Evolutionary conservation across 495 filamentous ascomycete species (phyloP).

Genomic region (Neurospora intermedia): DNA sequence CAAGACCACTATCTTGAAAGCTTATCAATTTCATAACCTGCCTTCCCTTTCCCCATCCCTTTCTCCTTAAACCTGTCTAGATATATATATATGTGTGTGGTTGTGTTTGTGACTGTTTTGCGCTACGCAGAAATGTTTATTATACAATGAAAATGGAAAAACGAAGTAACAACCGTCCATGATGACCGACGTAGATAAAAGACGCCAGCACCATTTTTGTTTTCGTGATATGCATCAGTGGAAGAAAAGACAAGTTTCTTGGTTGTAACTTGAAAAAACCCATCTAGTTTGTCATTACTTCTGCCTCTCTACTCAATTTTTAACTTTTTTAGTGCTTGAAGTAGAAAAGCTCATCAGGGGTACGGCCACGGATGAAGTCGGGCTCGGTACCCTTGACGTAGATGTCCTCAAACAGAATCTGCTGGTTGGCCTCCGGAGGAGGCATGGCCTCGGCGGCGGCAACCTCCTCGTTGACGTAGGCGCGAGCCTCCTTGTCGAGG

Average conservation of each 20-base stretch:
- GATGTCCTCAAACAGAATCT: conserved; percentile 92
- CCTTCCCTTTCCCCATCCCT: background rate
- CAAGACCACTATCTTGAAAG: background rate
- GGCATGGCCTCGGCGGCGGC: conserved; percentile 79
- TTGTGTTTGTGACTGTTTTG: background rate
- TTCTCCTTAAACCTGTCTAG: background rate
- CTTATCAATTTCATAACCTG: background rate
- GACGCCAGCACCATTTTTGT: background rate
- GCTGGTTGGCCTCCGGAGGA: conserved; percentile 58
- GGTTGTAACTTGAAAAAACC: background rate
- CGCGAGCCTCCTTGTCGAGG: conserved; percentile 85
- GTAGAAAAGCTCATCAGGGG: conserved; percentile 89
- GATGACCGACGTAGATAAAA: background rate
- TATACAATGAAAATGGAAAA: background rate
- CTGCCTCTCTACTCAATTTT: background rate
- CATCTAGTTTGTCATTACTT: background rate
- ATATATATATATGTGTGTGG: background rate
- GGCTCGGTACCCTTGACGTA: conserved; percentile 91
- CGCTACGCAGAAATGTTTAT: background rate
- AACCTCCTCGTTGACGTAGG: conserved; percentile 80
- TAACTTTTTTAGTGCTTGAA: conserved; percentile 29
- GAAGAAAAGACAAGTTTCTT: background rate
- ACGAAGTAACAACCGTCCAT: background rate
- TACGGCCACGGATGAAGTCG: conserved; percentile 78
- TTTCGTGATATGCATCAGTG: background rate